Conservation (phyloP, 176 grass and related monocot genomes). For the Puya raimondii region DNA sequence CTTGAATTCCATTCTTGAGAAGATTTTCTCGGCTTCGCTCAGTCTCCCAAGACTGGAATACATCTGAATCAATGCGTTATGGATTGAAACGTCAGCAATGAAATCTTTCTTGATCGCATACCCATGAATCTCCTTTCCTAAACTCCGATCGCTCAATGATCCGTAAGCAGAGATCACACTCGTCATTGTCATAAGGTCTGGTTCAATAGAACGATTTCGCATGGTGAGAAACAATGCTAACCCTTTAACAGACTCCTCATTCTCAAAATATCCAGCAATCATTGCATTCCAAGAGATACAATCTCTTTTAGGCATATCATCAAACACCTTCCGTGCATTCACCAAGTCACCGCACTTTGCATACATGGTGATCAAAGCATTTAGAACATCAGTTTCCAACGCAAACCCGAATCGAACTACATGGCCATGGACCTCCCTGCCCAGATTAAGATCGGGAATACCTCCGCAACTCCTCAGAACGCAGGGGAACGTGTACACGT, state of each 20-base stretch:
- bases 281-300: conserved; percentile 91
- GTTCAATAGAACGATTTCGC: conserved; percentile 56
- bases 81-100: conserved; percentile 41
- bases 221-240: conserved; percentile 64
- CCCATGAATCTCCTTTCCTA: conserved; percentile 70
- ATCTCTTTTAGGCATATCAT: conserved; percentile 43
- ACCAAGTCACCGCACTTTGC: conserved; percentile 51
- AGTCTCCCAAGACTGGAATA: conserved; percentile 46
- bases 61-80: conserved; percentile 87
- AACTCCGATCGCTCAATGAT: conserved; percentile 20
- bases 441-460: conserved; percentile 45
- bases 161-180: conserved; percentile 67
- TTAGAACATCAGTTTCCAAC: conserved; percentile 46
- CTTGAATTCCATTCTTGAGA: conserved; percentile 53
- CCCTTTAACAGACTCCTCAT: conserved; percentile 34
- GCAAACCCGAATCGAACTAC: conserved; percentile 59
- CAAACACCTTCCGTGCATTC: conserved; percentile 63
- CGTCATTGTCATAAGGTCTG: conserved; percentile 62
- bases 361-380: conserved; percentile 84
- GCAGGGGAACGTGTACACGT: conserved; percentile 82
- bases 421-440: conserved; percentile 76
- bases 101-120: conserved; percentile 72
- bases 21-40: conserved; percentile 48
- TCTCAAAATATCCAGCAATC: conserved; percentile 78
- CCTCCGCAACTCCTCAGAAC: conserved; percentile 69